A percentile compares a stretch with the other conserved stretches of the same genome.
These are phyloP conservation scores for Aciculosporium take DNA, from an alignment of 2,329 filamentous ascomycete species.

Conservation along the genomic window DNA sequence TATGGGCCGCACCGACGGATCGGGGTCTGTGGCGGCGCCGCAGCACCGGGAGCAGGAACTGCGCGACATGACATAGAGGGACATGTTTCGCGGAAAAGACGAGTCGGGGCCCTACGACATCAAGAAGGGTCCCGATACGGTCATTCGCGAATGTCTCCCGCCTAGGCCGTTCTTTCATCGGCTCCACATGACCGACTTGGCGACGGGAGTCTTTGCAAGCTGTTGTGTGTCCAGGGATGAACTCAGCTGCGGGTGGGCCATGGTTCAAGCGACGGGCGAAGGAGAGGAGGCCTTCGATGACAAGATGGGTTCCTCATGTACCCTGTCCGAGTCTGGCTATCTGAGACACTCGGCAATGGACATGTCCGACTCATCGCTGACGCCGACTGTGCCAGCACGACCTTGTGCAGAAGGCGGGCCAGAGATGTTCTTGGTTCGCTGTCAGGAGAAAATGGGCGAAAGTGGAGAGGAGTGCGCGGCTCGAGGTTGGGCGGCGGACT, in stretches of 20 bases:
- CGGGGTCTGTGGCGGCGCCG: slow-evolving; percentile 10
- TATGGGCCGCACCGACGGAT: slow-evolving; percentile 15
- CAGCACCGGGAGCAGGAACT: slow-evolving; percentile 28
- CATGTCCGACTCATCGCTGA: neutral
- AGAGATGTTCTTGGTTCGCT: neutral
- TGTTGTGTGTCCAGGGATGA: slow-evolving; percentile 1
- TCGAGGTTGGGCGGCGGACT: neutral
- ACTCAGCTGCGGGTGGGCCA: slow-evolving; percentile 7
- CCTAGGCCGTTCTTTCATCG: slow-evolving; percentile 1
- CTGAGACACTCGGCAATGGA: neutral
- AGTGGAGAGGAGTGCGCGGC: neutral
- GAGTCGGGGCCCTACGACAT: slow-evolving; percentile 19
- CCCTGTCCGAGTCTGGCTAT: slow-evolving; percentile 1
- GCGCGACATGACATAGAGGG: slow-evolving; percentile 31
- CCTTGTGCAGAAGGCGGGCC: neutral
- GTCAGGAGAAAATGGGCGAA: neutral
- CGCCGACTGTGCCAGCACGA: neutral
- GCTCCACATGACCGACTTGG: neutral
- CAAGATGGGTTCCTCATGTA: neutral
- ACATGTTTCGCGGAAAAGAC: slow-evolving; percentile 21
- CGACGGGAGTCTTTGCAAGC: neutral
- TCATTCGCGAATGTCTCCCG: slow-evolving; percentile 1
- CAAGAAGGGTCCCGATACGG: slow-evolving; percentile 16
- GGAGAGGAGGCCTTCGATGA: neutral
- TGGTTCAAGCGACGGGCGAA: slow-evolving; percentile 4